phyloP scores from a whole-genome alignment of 1,284 basidiomycete species.

The Inonotus obliquus region DNA sequence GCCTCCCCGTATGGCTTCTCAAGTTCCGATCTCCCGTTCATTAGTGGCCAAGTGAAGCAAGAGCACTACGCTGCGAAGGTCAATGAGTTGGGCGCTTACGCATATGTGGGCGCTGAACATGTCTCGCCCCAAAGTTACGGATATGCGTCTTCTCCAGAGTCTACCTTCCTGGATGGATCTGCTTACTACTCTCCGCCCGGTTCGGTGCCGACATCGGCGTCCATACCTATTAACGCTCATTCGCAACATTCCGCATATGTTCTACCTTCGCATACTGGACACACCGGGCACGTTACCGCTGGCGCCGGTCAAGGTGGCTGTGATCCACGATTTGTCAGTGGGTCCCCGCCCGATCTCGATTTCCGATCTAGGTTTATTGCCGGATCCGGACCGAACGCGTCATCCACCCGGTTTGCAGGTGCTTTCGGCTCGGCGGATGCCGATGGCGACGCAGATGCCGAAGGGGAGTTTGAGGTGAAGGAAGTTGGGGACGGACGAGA shows the following conservation, averaged over 20 bases:
- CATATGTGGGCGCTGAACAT: slow-evolving; percentile 8
- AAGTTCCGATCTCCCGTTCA: slow-evolving; percentile 11
- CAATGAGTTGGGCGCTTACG: slow-evolving; percentile 1
- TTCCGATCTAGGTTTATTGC: slow-evolving; percentile 3
- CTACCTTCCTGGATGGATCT: slow-evolving; percentile 11
- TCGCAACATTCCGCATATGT: slow-evolving; percentile 3
- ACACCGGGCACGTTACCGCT: neutral
- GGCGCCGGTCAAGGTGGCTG: slow-evolving; percentile 12
- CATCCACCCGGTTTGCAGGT: slow-evolving; percentile 5
- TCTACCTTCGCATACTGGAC: neutral
- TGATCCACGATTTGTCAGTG: slow-evolving; percentile 20
- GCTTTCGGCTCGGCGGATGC: slow-evolving; percentile 14
- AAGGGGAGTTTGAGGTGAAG: slow-evolving; percentile 7
- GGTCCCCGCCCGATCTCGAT: slow-evolving; percentile 14
- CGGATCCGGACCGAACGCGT: neutral
- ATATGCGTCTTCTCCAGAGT: slow-evolving; percentile 15
- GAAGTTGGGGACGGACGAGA: slow-evolving; percentile 9
- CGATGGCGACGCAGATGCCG: slow-evolving; percentile 8
- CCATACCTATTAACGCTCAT: slow-evolving; percentile 8
- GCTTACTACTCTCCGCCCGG: slow-evolving; percentile 16
- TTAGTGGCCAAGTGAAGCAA: slow-evolving; percentile 11
- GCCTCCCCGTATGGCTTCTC: slow-evolving; percentile 12
- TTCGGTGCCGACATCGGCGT: neutral
- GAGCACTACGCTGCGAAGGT: slow-evolving; percentile 8
- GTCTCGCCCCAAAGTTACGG: slow-evolving; percentile 7